Percentiles rank a stretch among this genome's conserved stretches.
Evolutionary conservation across 495 filamentous ascomycete species (phyloP).

Genomic region (Xanthoparmelia taractica): DNA sequence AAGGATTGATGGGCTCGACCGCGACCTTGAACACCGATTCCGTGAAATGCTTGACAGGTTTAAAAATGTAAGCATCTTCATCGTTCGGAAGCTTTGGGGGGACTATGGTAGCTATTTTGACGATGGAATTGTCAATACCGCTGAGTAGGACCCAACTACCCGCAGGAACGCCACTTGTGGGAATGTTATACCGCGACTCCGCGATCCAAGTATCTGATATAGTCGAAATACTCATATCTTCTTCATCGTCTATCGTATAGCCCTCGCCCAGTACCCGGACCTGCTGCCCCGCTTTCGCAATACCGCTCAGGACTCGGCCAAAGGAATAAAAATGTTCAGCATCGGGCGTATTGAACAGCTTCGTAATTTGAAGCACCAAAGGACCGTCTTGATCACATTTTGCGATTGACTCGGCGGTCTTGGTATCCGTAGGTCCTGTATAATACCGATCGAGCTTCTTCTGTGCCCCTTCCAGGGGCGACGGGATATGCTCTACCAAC

Average conservation of each 20-base stretch:
- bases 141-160: slow-evolving; percentile 90
- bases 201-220: slow-evolving; percentile 85
- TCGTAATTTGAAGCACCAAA: slow-evolving; percentile 81
- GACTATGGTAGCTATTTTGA: slow-evolving; percentile 96
- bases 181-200: slow-evolving; percentile 88
- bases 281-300: slow-evolving; percentile 69
- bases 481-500: slow-evolving; percentile 84
- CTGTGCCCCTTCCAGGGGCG: slow-evolving; percentile 71
- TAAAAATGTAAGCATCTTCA: slow-evolving; percentile 92
- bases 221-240: slow-evolving; percentile 91
- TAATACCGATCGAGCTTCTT: slow-evolving; percentile 77
- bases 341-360: slow-evolving; percentile 82
- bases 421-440: slow-evolving; percentile 88
- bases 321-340: slow-evolving; percentile 83
- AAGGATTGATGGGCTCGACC: slow-evolving; percentile 96
- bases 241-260: slow-evolving; percentile 94
- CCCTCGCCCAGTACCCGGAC: slow-evolving; percentile 91
- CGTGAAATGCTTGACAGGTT: slow-evolving; percentile 86
- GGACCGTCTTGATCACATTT: slow-evolving; percentile 84
- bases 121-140: slow-evolving; percentile 95
- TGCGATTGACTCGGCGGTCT: slow-evolving; percentile 70
- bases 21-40: slow-evolving; percentile 97
- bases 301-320: slow-evolving; percentile 89
- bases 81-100: slow-evolving; percentile 69
- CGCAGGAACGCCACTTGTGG: slow-evolving; percentile 84